phyloP scores from a whole-genome alignment of 1,284 basidiomycete genomes.

The Leccinum griseonigrum region DNA sequence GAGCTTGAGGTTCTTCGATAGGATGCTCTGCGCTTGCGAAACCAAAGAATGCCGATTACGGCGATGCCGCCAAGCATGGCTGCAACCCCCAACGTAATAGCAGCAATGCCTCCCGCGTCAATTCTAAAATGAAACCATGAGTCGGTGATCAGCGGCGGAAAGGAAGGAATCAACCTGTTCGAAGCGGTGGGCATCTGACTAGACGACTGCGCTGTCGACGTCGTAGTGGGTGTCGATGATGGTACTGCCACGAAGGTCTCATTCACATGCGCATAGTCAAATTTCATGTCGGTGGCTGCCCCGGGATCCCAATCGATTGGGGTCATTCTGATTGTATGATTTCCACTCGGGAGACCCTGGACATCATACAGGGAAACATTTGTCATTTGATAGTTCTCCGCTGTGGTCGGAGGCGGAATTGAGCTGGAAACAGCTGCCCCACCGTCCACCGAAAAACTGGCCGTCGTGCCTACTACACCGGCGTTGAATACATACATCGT shows the following conservation, averaged over 20 bases:
- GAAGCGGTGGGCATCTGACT: conserved; percentile 4
- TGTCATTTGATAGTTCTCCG: conserved; percentile 18
- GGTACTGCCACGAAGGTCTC: conserved; percentile 18
- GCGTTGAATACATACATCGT: conserved; percentile 22
- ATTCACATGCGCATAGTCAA: conserved; percentile 27
- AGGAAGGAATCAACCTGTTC: conserved; percentile 10
- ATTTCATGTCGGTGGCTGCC: conserved; percentile 22
- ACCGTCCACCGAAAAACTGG: conserved; percentile 23
- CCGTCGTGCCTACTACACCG: conserved; percentile 18
- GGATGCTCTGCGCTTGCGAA: conserved; percentile 3
- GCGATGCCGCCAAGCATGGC: neutral
- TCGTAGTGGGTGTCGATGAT: conserved; percentile 3
- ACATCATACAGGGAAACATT: conserved; percentile 19
- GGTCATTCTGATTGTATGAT: conserved; percentile 25
- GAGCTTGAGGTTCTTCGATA: no score
- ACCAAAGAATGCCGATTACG: conserved; percentile 10
- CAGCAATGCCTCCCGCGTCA: conserved; percentile 15
- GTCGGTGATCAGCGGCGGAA: neutral
- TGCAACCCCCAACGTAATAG: conserved; percentile 18
- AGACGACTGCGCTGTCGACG: conserved; percentile 8
- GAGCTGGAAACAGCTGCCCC: conserved; percentile 5
- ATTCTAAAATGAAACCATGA: conserved; percentile 14
- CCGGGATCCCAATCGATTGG: conserved; percentile 22
- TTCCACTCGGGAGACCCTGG: conserved; percentile 15
- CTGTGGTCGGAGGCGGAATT: conserved; percentile 7